phyloP scores from a whole-genome alignment of 2,329 filamentous ascomycete species.

The Nigrospora oryzae region DNA sequence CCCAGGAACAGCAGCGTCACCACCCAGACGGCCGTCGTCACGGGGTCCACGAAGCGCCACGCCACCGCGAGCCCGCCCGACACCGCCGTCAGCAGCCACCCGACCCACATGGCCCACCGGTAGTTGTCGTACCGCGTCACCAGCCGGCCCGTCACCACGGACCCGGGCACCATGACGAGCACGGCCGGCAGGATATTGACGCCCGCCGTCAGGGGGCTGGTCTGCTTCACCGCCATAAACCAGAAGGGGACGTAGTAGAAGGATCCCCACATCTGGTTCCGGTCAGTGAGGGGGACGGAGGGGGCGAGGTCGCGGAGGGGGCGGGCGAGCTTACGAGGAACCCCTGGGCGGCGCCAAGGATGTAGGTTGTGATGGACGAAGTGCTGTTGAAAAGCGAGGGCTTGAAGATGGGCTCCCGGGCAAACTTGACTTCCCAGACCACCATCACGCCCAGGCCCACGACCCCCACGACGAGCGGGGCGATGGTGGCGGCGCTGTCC shows the following conservation, averaged over 20 bases:
- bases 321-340: slow-evolving; percentile 17
- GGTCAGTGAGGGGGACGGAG: neutral
- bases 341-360: slow-evolving; percentile 22
- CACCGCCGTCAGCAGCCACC: slow-evolving; percentile 19
- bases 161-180: slow-evolving; percentile 19
- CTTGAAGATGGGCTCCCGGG: slow-evolving; percentile 22
- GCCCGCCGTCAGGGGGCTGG: slow-evolving; percentile 22
- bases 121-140: slow-evolving; percentile 23
- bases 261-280: slow-evolving; percentile 10
- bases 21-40: slow-evolving; percentile 21
- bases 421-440: slow-evolving; percentile 25
- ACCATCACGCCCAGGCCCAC: slow-evolving; percentile 26
- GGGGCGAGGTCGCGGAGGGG: no score
- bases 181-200: slow-evolving; percentile 24
- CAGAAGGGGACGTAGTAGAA: slow-evolving; percentile 24
- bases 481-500: slow-evolving; percentile 27
- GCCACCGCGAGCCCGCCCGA: slow-evolving; percentile 7
- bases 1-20: slow-evolving; percentile 25
- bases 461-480: slow-evolving; percentile 33
- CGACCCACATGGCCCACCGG: slow-evolving; percentile 27
- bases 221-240: slow-evolving; percentile 24
- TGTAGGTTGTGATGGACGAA: slow-evolving; percentile 17
- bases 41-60: slow-evolving; percentile 10
- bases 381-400: slow-evolving; percentile 19
- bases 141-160: slow-evolving; percentile 18